Evolutionary conservation across 192 early-diverging fungal species (phyloP), one percentile per base, ranked within the genome.

Genomic region (Coemansia sp.): DNA sequence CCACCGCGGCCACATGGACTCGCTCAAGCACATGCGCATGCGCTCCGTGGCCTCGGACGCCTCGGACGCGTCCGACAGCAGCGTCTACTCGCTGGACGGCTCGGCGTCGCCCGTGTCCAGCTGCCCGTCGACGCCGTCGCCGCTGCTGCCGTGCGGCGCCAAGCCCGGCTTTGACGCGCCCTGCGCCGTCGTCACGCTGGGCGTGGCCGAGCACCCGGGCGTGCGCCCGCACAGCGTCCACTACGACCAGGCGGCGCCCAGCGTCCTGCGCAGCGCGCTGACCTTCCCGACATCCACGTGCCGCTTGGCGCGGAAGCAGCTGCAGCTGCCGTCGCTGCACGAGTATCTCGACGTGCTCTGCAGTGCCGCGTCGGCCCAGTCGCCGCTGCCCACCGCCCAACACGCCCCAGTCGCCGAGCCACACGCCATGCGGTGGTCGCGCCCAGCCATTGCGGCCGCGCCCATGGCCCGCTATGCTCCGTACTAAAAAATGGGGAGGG

Each of bases 1-100:
- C 73, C 67, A 75, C 60, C 67, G 73, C 54, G 60, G 28, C 22
- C 73, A 75, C 67, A 75, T 69, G 73, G 56, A 58, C 16, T 33
- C 48, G 11, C 7, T 67, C 40, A 58, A 60, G 49, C 56, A 34
- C 57, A 33, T 25, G 12, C 33, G 31, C 8, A 11, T 34, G 12
- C 60, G 28, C 29, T 50, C 38, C 7, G n/a, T 38, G 6, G 36
- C 28, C 40, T 31, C 58, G n/a, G 38, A 38, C 10, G 18, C 28
- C 2, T 60, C 58, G 34, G 16, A n/a, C 45, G 16, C 20, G 25
- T 48, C 45, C 25, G 60, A 61, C 34, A 4, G 48, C 60, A 33
- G 28, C 56, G 18, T 31, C 5, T 29, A 17, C 30, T 33, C 56
- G 31, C 32, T 33, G 56, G 28, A 30, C 30, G 30, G 30, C 16